Evolutionary conservation across 495 filamentous ascomycete genomes (phyloP).

Genomic region (Penicillium ochrochloron): DNA sequence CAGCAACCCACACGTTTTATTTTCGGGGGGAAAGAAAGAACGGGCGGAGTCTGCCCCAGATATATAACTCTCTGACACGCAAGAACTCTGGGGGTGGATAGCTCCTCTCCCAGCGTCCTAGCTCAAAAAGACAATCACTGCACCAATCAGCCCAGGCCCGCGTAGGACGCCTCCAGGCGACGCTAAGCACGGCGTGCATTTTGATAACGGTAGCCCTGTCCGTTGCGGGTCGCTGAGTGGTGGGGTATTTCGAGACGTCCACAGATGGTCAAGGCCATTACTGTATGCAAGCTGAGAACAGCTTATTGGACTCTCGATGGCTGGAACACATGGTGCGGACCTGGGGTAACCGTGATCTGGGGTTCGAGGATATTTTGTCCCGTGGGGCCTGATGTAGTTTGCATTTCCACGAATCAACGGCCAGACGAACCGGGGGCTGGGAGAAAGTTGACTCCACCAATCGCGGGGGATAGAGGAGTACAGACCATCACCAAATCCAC

Average conservation of each 20-base stretch:
- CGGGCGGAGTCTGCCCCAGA: constrained; percentile 19
- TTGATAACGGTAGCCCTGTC: constrained; percentile 23
- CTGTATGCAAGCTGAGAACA: neutral
- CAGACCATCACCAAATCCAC: neutral
- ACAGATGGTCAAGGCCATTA: constrained; percentile 17
- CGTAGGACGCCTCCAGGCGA: constrained; percentile 22
- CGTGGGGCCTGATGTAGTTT: constrained; percentile 17
- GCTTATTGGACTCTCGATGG: constrained; percentile 21
- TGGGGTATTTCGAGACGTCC: constrained; percentile 32
- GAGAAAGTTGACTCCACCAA: constrained; percentile 44
- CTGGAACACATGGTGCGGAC: constrained; percentile 7
- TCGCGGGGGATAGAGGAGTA: constrained; percentile 13
- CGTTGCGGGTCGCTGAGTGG: constrained; percentile 37
- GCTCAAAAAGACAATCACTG: constrained; percentile 20
- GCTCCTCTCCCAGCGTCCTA: constrained; percentile 17
- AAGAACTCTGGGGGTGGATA: constrained; percentile 5
- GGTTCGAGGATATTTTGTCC: constrained; percentile 48
- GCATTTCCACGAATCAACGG: constrained; percentile 46
- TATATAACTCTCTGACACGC: constrained; percentile 26
- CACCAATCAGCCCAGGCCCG: constrained; percentile 22
- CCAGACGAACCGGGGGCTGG: constrained; percentile 11
- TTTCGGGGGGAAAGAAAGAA: constrained; percentile 12
- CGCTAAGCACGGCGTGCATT: constrained; percentile 30
- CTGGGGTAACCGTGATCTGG: constrained; percentile 37
- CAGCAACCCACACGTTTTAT: constrained; percentile 6